phyloP scores from a whole-genome alignment of 2,329 filamentous ascomycete genomes.

The Microdochium paspali region DNA sequence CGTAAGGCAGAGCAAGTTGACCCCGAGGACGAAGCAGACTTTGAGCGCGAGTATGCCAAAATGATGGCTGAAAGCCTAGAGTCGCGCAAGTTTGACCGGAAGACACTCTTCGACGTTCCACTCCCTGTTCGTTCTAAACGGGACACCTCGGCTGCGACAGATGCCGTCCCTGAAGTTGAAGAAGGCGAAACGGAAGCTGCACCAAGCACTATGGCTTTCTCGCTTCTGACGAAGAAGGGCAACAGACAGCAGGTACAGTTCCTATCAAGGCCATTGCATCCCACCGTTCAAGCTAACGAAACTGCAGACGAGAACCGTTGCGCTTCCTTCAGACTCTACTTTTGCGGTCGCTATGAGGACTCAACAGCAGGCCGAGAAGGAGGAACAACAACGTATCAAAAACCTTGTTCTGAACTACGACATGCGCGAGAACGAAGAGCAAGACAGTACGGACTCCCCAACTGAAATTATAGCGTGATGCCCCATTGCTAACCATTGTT shows the following conservation, averaged over 20 bases:
- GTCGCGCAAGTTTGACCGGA: constrained; percentile 91
- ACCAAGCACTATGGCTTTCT: constrained; percentile 86
- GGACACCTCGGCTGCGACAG: constrained; percentile 34
- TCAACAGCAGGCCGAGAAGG: constrained; percentile 88
- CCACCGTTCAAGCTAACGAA: background rate
- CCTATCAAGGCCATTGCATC: constrained; percentile 1
- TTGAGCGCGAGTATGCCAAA: constrained; percentile 94
- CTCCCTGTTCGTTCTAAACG: constrained; percentile 77
- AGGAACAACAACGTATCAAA: constrained; percentile 98
- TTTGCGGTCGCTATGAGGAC: constrained; percentile 95
- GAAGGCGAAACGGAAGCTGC: constrained; percentile 18
- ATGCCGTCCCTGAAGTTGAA: constrained; percentile 21
- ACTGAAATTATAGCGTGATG: too few relatives aligned
- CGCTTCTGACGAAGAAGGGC: constrained; percentile 87
- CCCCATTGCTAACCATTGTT: constrained; percentile 35
- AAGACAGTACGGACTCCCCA: constrained; percentile 61
- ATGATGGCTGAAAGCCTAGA: constrained; percentile 98
- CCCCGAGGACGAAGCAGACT: constrained; percentile 90
- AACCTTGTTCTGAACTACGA: constrained; percentile 95
- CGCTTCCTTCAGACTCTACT: constrained; percentile 80
- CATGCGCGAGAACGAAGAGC: constrained; percentile 71
- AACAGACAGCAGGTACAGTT: constrained; percentile 77
- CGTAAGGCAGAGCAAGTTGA: constrained; percentile 84
- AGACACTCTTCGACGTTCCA: constrained; percentile 91
- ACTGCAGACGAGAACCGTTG: constrained; percentile 74